Evolutionary conservation across 306 rosid genomes (phyloP).

Genomic region (Lablab purpureus): DNA sequence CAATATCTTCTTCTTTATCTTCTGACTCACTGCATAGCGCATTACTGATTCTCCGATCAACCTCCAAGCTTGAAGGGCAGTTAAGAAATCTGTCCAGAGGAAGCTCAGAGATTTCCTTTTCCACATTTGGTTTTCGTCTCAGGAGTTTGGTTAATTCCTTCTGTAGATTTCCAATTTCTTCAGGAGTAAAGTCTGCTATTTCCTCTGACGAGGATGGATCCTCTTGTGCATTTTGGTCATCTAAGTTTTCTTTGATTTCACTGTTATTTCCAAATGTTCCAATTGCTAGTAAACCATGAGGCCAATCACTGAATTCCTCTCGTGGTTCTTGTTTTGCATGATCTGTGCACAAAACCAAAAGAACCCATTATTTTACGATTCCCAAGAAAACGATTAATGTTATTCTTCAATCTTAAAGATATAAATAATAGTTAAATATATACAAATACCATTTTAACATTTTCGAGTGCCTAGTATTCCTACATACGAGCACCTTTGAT

Average conservation of each 20-base stretch:
- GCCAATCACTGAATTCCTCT: constrained; percentile 97
- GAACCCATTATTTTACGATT: neutral
- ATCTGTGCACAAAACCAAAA: constrained; percentile 53
- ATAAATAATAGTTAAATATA: constrained; percentile 3
- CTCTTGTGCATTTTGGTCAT: constrained; percentile 54
- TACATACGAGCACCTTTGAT: constrained; percentile 4
- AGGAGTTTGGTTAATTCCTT: constrained; percentile 81
- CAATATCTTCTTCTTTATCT: constrained; percentile 80
- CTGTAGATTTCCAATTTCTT: constrained; percentile 90
- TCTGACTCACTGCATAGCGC: constrained; percentile 61
- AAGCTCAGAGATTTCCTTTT: constrained; percentile 78
- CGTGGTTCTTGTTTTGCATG: constrained; percentile 75
- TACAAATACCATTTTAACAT: neutral
- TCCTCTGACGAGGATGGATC: constrained; percentile 74
- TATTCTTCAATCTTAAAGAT: neutral
- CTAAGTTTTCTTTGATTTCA: constrained; percentile 59
- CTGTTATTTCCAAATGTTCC: constrained; percentile 94
- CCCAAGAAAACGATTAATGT: constrained; percentile 11
- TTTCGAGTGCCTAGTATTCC: neutral
- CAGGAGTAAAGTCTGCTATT: constrained; percentile 78
- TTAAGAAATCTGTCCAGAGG: constrained; percentile 96
- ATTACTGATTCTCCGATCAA: constrained; percentile 81
- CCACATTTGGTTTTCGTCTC: constrained; percentile 72
- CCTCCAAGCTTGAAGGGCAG: constrained; percentile 97
- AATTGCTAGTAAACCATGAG: constrained; percentile 84